phyloP scores from a whole-genome alignment of 805 yeast genomes.

The Grigorovia humatica region DNA sequence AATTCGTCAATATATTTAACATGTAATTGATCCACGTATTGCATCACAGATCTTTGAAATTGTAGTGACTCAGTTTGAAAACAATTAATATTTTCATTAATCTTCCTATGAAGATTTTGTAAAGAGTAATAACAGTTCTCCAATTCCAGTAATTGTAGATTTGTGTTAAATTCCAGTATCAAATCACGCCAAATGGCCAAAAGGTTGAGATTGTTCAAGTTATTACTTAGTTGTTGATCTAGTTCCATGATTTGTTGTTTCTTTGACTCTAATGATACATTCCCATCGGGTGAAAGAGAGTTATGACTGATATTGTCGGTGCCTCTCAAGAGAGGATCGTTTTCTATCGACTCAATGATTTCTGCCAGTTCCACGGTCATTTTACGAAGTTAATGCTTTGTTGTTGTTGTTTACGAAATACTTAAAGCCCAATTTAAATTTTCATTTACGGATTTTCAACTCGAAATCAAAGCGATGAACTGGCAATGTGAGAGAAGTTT shows the following conservation, averaged over 20 bases:
- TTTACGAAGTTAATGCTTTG: background rate
- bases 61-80: constrained; percentile 16
- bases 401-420: too few species aligned
- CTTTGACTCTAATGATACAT: background rate
- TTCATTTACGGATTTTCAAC: background rate
- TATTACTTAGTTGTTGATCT: constrained; percentile 3
- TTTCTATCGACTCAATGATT: background rate
- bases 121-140: constrained; percentile 27
- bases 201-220: constrained; percentile 13
- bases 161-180: constrained; percentile 22
- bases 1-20: constrained; percentile 13
- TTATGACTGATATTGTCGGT: background rate
- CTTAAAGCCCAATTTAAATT: too few species aligned
- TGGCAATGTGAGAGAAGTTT: background rate
- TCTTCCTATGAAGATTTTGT: constrained; percentile 17
- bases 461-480: background rate
- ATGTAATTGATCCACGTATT: constrained; percentile 22
- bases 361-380: background rate
- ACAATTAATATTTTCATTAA: constrained; percentile 9
- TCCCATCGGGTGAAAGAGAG: background rate
- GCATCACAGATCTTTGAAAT: constrained; percentile 20
- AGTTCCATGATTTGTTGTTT: background rate
- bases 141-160: constrained; percentile 20
- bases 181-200: constrained; percentile 15
- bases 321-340: constrained; percentile 4